These are phyloP conservation scores for Viridothelium virens DNA, from an alignment of 495 filamentous ascomycete genomes.

Conservation along the genomic window DNA sequence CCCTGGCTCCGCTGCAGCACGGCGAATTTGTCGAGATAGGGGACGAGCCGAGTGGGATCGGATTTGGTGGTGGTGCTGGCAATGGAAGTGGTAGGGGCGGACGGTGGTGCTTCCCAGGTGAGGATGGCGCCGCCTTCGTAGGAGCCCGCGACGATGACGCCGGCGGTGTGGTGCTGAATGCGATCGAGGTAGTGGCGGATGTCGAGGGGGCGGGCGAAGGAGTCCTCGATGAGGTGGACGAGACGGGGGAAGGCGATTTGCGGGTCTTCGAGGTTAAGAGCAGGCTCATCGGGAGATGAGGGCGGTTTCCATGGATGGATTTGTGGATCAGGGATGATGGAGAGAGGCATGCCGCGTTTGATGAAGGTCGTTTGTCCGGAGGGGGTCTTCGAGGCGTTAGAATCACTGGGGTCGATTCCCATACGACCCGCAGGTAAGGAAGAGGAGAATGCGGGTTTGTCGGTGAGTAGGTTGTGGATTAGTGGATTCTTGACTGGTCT, in stretches of 20 bases:
- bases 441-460: slow-evolving; percentile 84
- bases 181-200: slow-evolving; percentile 71
- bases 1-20: slow-evolving; percentile 84
- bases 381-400: slow-evolving; percentile 21
- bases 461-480: slow-evolving; percentile 93
- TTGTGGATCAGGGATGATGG: slow-evolving; percentile 66
- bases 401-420: slow-evolving; percentile 11
- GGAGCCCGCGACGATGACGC: slow-evolving; percentile 87
- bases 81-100: slow-evolving; percentile 40
- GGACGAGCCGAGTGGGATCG: slow-evolving; percentile 56
- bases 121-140: slow-evolving; percentile 94
- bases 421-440: slow-evolving; percentile 69
- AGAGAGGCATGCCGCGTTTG: slow-evolving; percentile 85
- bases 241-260: slow-evolving; percentile 75
- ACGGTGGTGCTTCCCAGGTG: slow-evolving; percentile 82
- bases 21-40: slow-evolving; percentile 97
- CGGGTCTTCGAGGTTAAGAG: slow-evolving; percentile 51
- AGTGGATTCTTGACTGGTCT: slow-evolving; percentile 78
- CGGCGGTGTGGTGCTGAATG: slow-evolving; percentile 69
- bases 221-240: slow-evolving; percentile 85
- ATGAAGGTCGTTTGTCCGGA: slow-evolving; percentile 53
- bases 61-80: slow-evolving; percentile 35
- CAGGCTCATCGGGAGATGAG: slow-evolving; percentile 45
- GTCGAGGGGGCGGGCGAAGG: slow-evolving; percentile 80
- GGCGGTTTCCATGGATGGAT: slow-evolving; percentile 58